Evolutionary conservation across 345 rosid species (phyloP), one percentile per base, ranked within the genome.

Genomic region (Chamaenerion angustifolium): DNA sequence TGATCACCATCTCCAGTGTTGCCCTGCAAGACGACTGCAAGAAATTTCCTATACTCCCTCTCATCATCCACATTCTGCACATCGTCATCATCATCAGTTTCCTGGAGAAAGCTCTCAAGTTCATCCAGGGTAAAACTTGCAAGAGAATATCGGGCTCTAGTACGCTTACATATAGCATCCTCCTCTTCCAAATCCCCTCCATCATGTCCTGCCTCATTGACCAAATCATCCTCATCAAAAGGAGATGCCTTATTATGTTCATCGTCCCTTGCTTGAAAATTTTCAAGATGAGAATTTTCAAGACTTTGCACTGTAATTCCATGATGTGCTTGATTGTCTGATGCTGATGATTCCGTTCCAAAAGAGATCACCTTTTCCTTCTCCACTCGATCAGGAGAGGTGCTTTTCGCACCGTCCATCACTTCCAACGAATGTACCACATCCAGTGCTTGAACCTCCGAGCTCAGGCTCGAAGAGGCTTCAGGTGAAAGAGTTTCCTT

Each of bases 21-120:
- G 37, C 76, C 75, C 8, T 44, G 79, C 68, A 87, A 79, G 64
- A 87, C 95, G 46, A 95, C 95, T 2, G 95, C 80, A 25, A 92
- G 93, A 69, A 92, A 87, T 68, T 92, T 87, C 67, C 72, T 79
- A 46, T 87, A 84, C 68, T 86, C 98, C 51, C 76, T 83, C 64
- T 92, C 84, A 58, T 92, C 98, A 12, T 87, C 87, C 45, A 82
- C 82, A 62, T 92, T 87, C 17, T 72, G 93, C 65, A 80, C 68
- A 48, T 80, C 90, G 42, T 87, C 93, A 43, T 83, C 98, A 23
- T 92, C 90, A 74, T 92, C 98, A 14, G 95, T 80, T 74, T 87
- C 95, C 57, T 92, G 88, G 56, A 92, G 85, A 68, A 87, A 87
- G 35, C 83, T 80, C 82, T 92, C 98, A 11, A 92, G 89, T 61